phyloP scores from a whole-genome alignment of 192 early-diverging fungal genomes.

The Umbelopsis isabellina region DNA sequence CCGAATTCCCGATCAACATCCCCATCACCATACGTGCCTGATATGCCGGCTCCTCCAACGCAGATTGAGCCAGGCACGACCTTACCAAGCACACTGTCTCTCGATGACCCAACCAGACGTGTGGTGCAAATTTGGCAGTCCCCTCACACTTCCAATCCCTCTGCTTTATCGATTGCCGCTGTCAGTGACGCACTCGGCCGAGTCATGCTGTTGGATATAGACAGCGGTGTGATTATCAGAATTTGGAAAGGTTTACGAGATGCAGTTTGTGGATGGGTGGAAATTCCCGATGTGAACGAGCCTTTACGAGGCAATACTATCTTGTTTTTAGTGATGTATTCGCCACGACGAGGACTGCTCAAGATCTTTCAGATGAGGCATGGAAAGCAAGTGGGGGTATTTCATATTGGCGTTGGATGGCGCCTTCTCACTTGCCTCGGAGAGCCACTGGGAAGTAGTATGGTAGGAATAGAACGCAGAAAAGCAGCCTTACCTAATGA shows the following conservation, averaged over 20 bases:
- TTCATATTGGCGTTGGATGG: constrained; percentile 64
- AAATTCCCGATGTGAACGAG: constrained; percentile 33
- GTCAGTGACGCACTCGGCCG: constrained; percentile 70
- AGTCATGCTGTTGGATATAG: constrained; percentile 66
- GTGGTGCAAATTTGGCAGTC: constrained; percentile 56
- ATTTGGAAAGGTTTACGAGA: constrained; percentile 78
- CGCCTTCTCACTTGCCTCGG: constrained; percentile 51
- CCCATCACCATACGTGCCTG: constrained; percentile 38
- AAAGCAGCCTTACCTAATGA: background rate
- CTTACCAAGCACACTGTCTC: constrained; percentile 53
- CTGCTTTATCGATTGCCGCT: constrained; percentile 52
- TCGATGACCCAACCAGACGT: constrained; percentile 55
- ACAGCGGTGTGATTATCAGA: constrained; percentile 63
- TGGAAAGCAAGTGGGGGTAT: constrained; percentile 59
- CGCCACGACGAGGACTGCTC: constrained; percentile 60
- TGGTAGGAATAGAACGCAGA: constrained; percentile 30
- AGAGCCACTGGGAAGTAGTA: constrained; percentile 45
- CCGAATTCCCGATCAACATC: constrained; percentile 28
- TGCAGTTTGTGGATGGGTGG: constrained; percentile 72
- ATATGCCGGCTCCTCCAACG: constrained; percentile 39
- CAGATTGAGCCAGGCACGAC: constrained; percentile 58
- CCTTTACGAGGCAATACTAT: constrained; percentile 5
- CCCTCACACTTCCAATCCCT: constrained; percentile 46
- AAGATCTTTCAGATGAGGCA: constrained; percentile 67
- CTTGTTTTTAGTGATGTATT: constrained; percentile 68